phyloP scores from a whole-genome alignment of 73 alveolate species.

The Paramecium biaurelia region DNA sequence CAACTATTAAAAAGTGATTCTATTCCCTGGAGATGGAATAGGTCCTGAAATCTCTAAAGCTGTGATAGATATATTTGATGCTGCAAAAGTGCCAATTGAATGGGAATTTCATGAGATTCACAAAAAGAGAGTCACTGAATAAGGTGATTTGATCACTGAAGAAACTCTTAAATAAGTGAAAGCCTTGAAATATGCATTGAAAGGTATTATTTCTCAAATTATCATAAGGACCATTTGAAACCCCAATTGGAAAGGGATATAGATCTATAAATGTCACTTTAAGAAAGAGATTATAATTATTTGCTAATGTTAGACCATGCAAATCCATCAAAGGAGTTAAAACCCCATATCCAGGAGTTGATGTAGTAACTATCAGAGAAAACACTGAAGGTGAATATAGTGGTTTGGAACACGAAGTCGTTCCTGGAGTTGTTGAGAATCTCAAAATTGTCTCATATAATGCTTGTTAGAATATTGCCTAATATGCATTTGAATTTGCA shows the following conservation, averaged over 20 bases:
- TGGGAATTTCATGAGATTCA: constrained; percentile 74
- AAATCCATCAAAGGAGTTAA: constrained; percentile 70
- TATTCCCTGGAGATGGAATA: constrained; percentile 82
- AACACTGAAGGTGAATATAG: constrained; percentile 86
- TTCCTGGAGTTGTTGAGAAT: constrained; percentile 83
- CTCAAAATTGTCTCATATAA: constrained; percentile 73
- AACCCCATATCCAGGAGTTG: constrained; percentile 71
- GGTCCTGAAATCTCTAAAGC: constrained; percentile 82
- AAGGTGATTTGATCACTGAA: constrained; percentile 71
- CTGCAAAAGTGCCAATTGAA: constrained; percentile 77
- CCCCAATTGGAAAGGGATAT: constrained; percentile 84
- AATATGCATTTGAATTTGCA: constrained; percentile 82
- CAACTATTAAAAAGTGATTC: constrained; percentile 56
- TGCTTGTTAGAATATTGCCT: constrained; percentile 74
- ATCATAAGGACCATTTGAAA: constrained; percentile 71
- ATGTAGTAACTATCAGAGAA: constrained; percentile 84
- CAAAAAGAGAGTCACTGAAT: constrained; percentile 61
- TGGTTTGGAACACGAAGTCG: constrained; percentile 82
- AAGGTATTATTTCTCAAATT: constrained; percentile 47
- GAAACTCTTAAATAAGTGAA: constrained; percentile 67
- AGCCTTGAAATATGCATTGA: constrained; percentile 69
- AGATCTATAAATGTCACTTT: constrained; percentile 80
- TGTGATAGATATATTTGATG: constrained; percentile 73
- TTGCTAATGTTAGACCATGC: constrained; percentile 86
- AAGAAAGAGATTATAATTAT: constrained; percentile 74